A percentile compares a stretch with the other conserved stretches of the same genome.
Conservation (phyloP, 2,329 filamentous ascomycete species). For the Apiospora pterosperma region DNA sequence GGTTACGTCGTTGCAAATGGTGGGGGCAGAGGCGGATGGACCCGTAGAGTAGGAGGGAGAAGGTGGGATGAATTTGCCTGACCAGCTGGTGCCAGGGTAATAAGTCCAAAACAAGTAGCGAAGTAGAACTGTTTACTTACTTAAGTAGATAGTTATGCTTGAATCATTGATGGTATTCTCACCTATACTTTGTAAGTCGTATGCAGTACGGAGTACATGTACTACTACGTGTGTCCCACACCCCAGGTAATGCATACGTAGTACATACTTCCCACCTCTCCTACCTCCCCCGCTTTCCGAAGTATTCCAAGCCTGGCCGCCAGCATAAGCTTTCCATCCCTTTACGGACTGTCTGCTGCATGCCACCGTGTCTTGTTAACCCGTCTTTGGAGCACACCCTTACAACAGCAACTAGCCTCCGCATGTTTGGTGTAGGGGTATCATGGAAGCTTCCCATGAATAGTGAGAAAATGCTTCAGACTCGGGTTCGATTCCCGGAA, state of each 20-base stretch:
- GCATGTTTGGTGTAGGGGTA: constrained; percentile 30
- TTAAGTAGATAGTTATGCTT: too few species aligned
- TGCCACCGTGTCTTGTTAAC: background rate
- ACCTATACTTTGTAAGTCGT: too few species aligned
- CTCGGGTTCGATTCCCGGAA: constrained; percentile 32
- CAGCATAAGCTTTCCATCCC: background rate
- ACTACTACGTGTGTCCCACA: too few species aligned
- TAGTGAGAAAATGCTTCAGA: constrained; percentile 19
- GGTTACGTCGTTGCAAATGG: background rate
- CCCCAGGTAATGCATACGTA: too few species aligned
- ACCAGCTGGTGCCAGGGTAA: background rate
- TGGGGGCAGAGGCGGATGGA: background rate
- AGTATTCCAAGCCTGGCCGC: background rate
- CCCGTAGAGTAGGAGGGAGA: background rate
- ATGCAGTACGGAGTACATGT: too few species aligned
- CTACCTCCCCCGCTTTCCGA: background rate
- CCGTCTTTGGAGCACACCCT: background rate
- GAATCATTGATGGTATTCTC: too few species aligned
- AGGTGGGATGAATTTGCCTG: background rate
- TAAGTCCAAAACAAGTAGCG: too few species aligned
- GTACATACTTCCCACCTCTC: too few species aligned
- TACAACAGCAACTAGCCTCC: background rate
- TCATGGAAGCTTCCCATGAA: constrained; percentile 31
- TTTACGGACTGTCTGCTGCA: background rate
- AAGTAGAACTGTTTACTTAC: too few species aligned